Evolutionary conservation across 768 basidiomycete species (phyloP), one percentile per base, ranked within the genome.

Genomic region (Suillus variegatus): DNA sequence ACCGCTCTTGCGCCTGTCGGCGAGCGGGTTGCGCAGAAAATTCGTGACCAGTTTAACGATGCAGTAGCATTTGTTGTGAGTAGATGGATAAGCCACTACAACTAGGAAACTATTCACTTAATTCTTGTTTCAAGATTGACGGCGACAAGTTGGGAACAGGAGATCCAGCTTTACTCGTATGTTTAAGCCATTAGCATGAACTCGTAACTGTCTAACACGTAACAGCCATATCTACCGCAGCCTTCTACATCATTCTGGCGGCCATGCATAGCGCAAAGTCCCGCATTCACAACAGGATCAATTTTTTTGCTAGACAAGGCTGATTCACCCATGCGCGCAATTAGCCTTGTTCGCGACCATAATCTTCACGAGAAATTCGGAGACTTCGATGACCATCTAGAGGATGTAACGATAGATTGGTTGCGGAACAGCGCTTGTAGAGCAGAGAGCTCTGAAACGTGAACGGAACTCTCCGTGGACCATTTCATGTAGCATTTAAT

Each of bases 381-480:
- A 5, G 92, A 94, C 74, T 93, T 93, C 67, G 92, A 94, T 65
- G 92, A 93, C 69, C 90, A 93, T 76, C 75, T 93, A 55, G 92
- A 92, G 76, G 87, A 92, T 74, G 87, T 88, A 57, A 84, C 74
- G 49, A 75, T 80, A 64, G 83, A 84, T 64, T 85, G 84, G 83
- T 67, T 86, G 66, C 73, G 72, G 58, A 85, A 86, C 55, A 67
- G 56, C 28, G 73, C 65, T 62, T 80, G 77, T 74, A 71, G 64
- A 62, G 70, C 75, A 28, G 61, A 61, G 49, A 68, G 68, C 44
- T 60, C 58, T 75, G 63, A 73, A 61, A 44, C 38, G 3, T 52
- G 51, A 22, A 40, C 35, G 60, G 16, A 35, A 40, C 61, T 62
- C 20, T 12, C 43, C 22, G 35, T 61, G 47, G 8, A 65, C 28